Percentiles rank a stretch among this genome's conserved stretches.
These are phyloP conservation scores for Penicillium italicum DNA, from an alignment of 2,329 filamentous ascomycete species.

Conservation along the genomic window DNA sequence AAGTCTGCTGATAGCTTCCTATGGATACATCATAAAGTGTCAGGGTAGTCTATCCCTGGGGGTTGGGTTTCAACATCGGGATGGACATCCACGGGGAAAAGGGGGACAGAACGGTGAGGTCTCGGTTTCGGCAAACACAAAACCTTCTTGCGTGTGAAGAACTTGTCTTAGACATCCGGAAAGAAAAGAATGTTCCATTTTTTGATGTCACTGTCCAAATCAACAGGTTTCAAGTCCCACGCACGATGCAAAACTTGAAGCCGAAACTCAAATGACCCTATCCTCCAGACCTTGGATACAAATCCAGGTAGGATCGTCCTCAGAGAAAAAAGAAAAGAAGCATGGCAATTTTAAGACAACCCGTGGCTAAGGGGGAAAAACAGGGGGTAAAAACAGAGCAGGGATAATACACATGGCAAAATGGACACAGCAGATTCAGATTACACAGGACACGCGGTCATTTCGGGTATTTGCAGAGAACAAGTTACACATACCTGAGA, in stretches of 20 bases:
- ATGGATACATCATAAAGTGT: constrained; percentile 1
- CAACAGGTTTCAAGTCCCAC: background rate
- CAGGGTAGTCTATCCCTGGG: background rate
- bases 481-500: constrained; percentile 24
- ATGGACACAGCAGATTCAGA: constrained; percentile 1
- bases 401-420: constrained; percentile 8
- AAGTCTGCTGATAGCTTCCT: constrained; percentile 55
- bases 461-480: constrained; percentile 9
- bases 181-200: constrained; percentile 6
- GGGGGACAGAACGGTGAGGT: background rate
- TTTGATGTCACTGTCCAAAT: background rate
- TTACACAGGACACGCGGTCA: constrained; percentile 6
- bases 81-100: constrained; percentile 20
- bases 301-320: background rate
- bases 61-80: constrained; percentile 18
- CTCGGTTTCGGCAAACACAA: background rate
- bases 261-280: constrained; percentile 4
- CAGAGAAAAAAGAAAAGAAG: background rate
- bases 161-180: background rate
- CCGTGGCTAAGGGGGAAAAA: background rate
- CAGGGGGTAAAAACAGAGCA: background rate
- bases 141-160: background rate
- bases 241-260: background rate
- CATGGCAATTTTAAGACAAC: background rate
- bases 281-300: background rate